These are phyloP conservation scores for Pyricularia pennisetigena DNA, from an alignment of 2,329 filamentous ascomycete genomes.

Conservation along the genomic window DNA sequence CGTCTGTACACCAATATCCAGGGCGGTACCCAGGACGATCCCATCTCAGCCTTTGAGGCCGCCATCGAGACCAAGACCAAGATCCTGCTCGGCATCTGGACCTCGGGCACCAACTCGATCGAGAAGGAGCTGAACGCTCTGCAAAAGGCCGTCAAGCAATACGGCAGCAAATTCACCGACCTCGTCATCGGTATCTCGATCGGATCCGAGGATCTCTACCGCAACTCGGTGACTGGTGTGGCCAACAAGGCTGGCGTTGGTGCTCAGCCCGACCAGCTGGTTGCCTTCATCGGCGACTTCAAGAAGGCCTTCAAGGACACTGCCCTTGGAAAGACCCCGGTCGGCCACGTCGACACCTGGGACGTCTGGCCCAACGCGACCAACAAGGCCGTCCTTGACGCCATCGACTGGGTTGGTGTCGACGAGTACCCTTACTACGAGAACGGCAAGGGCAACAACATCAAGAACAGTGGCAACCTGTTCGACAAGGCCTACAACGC, in stretches of 20 bases:
- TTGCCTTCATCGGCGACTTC: constrained; percentile 58
- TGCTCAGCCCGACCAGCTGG: constrained; percentile 45
- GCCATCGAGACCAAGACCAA: constrained; percentile 50
- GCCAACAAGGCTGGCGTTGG: constrained; percentile 54
- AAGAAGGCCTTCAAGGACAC: constrained; percentile 42
- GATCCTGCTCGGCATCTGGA: constrained; percentile 57
- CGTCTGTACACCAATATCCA: constrained; percentile 62
- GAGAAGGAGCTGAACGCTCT: constrained; percentile 51
- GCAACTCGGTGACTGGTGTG: constrained; percentile 48
- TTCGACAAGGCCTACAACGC: constrained; percentile 41
- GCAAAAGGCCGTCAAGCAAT: constrained; percentile 40
- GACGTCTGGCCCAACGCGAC: constrained; percentile 49
- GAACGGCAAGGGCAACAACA: constrained; percentile 41
- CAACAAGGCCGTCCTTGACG: constrained; percentile 50
- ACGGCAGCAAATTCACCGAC: constrained; percentile 40
- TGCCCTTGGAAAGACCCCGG: constrained; percentile 33
- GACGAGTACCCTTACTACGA: constrained; percentile 62
- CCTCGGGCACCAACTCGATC: constrained; percentile 43
- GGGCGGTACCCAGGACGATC: constrained; percentile 59
- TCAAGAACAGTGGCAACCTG: constrained; percentile 42
- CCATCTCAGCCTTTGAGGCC: constrained; percentile 70
- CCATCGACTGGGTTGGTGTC: constrained; percentile 54
- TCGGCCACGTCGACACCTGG: constrained; percentile 63
- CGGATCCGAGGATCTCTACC: constrained; percentile 59
- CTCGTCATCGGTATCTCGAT: constrained; percentile 57